Base-by-base conservation (phyloP, 306 rosid genomes). In the Quillaja saponaria region DNA sequence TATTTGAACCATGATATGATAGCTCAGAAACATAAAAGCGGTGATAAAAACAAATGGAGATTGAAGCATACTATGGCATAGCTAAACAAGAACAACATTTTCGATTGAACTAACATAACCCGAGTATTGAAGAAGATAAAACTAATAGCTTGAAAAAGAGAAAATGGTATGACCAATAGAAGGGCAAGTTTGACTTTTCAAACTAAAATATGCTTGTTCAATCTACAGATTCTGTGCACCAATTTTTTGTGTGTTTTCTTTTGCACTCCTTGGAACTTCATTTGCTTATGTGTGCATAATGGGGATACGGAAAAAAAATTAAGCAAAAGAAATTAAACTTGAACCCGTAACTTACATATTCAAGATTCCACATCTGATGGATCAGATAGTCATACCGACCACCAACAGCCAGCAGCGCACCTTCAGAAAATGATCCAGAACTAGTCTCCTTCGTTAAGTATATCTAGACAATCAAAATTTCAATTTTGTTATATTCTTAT, bases 311-410 rank as follows among this genome's bases (percentile, higher is more conserved):
- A n/a, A n/a, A n/a, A n/a, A n/a, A n/a, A n/a, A n/a, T n/a, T n/a
- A n/a, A n/a, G n/a, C n/a, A n/a, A n/a, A n/a, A n/a, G n/a, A n/a
- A n/a, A n/a, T n/a, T n/a, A n/a, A n/a, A n/a, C n/a, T n/a, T n/a
- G n/a, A n/a, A n/a, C n/a, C n/a, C n/a, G n/a, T n/a, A 75, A 73
- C 95, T 61, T 76, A 91, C 97, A 72, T 73, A 71, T 70, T 84
- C 81, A 50, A 34, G 79, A 67, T 75, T 77, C 95, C 91, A 82
- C 79, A 82, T 71, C 67, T 82, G 88, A 58, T 81, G 90, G 67
- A 91, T 85, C 80, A 88, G 69, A 77, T 78, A 78, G 78, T 91
- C 91, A 77, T 91, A 85, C 78, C 95, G 83, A 60, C 97, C 97
- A 17, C 96, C 97, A 64, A 81, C 82, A 72, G 96, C 90, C 64